phyloP scores from a whole-genome alignment of 164 flowering plant genomes.

The Vitis riparia region DNA sequence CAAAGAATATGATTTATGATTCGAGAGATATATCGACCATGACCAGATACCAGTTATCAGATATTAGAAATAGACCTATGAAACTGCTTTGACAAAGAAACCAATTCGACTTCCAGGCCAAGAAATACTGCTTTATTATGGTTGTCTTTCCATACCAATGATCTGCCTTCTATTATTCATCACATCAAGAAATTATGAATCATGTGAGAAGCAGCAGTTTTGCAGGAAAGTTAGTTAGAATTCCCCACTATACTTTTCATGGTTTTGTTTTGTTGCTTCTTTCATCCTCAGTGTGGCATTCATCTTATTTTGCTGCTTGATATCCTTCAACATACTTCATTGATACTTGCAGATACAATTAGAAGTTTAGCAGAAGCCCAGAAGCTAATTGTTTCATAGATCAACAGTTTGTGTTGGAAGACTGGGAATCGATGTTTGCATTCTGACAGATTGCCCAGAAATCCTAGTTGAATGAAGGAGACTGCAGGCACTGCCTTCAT shows the following conservation, averaged over 20 bases:
- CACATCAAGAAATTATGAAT: neutral
- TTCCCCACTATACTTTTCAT: neutral
- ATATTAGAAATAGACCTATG: neutral
- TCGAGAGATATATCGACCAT: neutral
- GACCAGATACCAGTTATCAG: neutral
- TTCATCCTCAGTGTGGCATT: neutral
- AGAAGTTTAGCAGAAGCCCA: neutral
- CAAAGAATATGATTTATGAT: neutral
- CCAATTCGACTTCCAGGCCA: neutral
- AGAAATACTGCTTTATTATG: neutral
- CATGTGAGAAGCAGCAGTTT: too few relatives aligned
- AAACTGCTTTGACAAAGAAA: neutral
- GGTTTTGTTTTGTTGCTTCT: neutral
- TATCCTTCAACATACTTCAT: neutral
- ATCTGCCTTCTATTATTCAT: neutral
- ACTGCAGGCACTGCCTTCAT: conserved; percentile 1
- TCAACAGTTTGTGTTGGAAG: neutral
- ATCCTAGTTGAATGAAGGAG: neutral
- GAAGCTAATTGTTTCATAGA: neutral
- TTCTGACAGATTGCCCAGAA: neutral
- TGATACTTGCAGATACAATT: neutral
- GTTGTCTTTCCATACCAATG: neutral
- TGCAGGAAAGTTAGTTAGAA: neutral
- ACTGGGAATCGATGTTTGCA: neutral
- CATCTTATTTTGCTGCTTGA: neutral